Percentiles rank a stretch among this genome's conserved stretches.
Conservation (phyloP, 2,329 filamentous ascomycete species). For the Alternaria triticina region DNA sequence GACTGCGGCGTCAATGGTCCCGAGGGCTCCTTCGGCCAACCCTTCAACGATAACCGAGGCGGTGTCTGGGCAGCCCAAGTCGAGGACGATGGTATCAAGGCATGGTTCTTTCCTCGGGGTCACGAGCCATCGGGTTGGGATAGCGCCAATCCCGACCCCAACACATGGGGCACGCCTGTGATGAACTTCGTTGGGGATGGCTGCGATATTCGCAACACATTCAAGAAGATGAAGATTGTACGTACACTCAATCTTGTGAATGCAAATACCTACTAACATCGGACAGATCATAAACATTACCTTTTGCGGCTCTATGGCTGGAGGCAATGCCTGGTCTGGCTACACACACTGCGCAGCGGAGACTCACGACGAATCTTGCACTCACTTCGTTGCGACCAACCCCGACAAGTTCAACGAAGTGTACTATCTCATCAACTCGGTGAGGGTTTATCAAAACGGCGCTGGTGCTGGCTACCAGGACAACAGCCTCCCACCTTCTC, state of each 20-base stretch:
- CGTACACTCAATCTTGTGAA: neutral
- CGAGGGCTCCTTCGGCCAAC: slow-evolving; percentile 21
- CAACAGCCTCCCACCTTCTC: neutral
- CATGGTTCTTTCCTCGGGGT: slow-evolving; percentile 59
- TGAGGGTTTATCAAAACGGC: slow-evolving; percentile 13
- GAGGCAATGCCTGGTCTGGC: slow-evolving; percentile 58
- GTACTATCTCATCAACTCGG: slow-evolving; percentile 26
- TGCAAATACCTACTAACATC: neutral
- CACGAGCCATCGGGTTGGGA: slow-evolving; percentile 55
- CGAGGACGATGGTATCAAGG: slow-evolving; percentile 54
- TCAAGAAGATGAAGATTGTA: slow-evolving; percentile 28
- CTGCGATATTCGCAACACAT: slow-evolving; percentile 52
- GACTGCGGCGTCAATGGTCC: slow-evolving; percentile 21
- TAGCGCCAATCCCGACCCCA: slow-evolving; percentile 52
- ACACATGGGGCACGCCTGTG: slow-evolving; percentile 49
- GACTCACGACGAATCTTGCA: slow-evolving; percentile 55
- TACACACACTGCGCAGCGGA: slow-evolving; percentile 7
- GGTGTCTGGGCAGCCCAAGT: slow-evolving; percentile 60
- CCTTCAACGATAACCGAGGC: slow-evolving; percentile 47
- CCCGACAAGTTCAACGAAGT: slow-evolving; percentile 28
- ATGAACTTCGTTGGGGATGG: slow-evolving; percentile 39
- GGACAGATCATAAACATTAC: slow-evolving; percentile 53
- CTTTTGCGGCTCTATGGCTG: slow-evolving; percentile 52
- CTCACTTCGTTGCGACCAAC: slow-evolving; percentile 24
- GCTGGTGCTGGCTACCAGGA: neutral